These are phyloP conservation scores for Fonsecaea multimorphosa DNA, from an alignment of 2,329 filamentous ascomycete species.

Conservation along the genomic window DNA sequence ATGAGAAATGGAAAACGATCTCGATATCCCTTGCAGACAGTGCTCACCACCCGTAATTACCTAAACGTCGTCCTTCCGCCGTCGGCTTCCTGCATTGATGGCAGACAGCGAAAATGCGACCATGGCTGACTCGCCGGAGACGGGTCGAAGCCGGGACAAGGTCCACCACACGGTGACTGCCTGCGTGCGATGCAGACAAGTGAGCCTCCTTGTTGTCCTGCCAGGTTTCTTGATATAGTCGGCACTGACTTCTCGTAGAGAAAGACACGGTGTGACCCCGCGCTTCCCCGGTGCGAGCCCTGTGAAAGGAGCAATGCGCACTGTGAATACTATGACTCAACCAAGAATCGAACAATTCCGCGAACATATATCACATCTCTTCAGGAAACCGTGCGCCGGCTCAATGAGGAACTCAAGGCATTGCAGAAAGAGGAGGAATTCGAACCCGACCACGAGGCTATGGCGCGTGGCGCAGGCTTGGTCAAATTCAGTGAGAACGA, in stretches of 20 bases:
- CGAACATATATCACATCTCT: slow-evolving; percentile 91
- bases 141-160: slow-evolving; percentile 28
- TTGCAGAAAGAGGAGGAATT: slow-evolving; percentile 78
- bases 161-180: slow-evolving; percentile 55
- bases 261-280: slow-evolving; percentile 95
- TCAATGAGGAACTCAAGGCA: slow-evolving; percentile 80
- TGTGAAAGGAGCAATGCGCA: slow-evolving; percentile 89
- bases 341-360: slow-evolving; percentile 83
- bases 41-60: neutral
- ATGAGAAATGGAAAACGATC: slow-evolving; percentile 21
- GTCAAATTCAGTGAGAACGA: slow-evolving; percentile 84
- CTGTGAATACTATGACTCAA: slow-evolving; percentile 94
- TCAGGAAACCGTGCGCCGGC: slow-evolving; percentile 80
- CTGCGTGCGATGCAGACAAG: slow-evolving; percentile 58
- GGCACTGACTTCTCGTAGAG: slow-evolving; percentile 63
- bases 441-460: slow-evolving; percentile 76
- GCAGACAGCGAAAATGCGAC: slow-evolving; percentile 31
- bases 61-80: neutral
- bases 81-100: slow-evolving; percentile 20
- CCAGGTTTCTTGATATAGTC: neutral
- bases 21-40: neutral
- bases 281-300: slow-evolving; percentile 85
- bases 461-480: slow-evolving; percentile 83
- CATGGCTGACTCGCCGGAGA: slow-evolving; percentile 34
- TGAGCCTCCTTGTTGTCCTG: slow-evolving; percentile 38